A percentile compares a stretch with the other conserved stretches of the same genome.
These are phyloP conservation scores for Lonicera japonica DNA, from an alignment of 129 eudicot genomes.

Conservation along the genomic window DNA sequence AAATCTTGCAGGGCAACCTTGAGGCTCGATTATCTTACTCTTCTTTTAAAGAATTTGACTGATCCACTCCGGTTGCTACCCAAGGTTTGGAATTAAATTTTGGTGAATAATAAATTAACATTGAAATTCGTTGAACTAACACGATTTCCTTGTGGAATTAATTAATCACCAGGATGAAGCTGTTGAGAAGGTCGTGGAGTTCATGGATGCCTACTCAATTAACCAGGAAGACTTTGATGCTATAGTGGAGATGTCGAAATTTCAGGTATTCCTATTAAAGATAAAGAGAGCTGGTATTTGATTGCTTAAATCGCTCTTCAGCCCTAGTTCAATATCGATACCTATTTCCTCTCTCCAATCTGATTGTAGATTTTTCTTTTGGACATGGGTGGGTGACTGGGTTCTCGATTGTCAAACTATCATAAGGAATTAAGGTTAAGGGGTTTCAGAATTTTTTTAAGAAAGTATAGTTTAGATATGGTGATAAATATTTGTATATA, in stretches of 20 bases:
- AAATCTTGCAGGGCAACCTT: slow-evolving; percentile 61
- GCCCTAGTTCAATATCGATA: no score
- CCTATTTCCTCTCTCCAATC: no score
- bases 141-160: slow-evolving; percentile 5
- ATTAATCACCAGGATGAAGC: slow-evolving; percentile 71
- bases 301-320: no score
- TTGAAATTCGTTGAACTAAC: neutral
- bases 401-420: no score
- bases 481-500: no score
- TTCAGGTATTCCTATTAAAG: slow-evolving; percentile 47
- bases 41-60: slow-evolving; percentile 71
- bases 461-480: no score
- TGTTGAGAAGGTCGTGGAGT: slow-evolving; percentile 87
- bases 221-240: slow-evolving; percentile 89
- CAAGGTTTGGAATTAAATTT: slow-evolving; percentile 39
- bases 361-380: no score
- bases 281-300: no score
- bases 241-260: slow-evolving; percentile 62
- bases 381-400: no score
- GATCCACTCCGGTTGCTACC: slow-evolving; percentile 69
- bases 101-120: neutral
- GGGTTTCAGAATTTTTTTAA: no score
- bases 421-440: no score
- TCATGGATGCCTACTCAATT: slow-evolving; percentile 89
- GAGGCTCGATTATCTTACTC: slow-evolving; percentile 70